Conservation (phyloP, 495 filamentous ascomycete species). For the Cenococcum geophilum region DNA sequence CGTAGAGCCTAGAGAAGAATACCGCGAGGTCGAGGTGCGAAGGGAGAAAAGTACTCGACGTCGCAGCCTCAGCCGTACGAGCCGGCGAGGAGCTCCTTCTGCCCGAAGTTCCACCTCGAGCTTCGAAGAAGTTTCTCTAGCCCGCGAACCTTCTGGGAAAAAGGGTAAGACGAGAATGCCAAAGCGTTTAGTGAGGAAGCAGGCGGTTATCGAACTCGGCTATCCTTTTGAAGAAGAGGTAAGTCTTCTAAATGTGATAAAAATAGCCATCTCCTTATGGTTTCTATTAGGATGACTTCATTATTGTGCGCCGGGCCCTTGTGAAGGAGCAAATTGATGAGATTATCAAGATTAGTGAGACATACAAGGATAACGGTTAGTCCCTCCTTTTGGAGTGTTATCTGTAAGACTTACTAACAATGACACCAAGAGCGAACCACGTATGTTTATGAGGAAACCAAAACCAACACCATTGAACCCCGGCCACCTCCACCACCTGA, state of each 20-base stretch:
- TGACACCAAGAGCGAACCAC: slow-evolving; percentile 29
- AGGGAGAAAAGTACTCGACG: slow-evolving; percentile 31
- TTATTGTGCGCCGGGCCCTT: slow-evolving; percentile 73
- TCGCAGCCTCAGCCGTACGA: slow-evolving; percentile 20
- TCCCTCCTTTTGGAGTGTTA: slow-evolving; percentile 25
- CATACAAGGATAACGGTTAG: slow-evolving; percentile 52
- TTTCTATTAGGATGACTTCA: slow-evolving; percentile 57
- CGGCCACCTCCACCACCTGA: slow-evolving; percentile 38
- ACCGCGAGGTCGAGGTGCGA: slow-evolving; percentile 34
- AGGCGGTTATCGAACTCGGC: slow-evolving; percentile 72
- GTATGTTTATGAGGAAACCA: slow-evolving; percentile 36
- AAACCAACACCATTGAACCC: slow-evolving; percentile 22
- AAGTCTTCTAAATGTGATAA: slow-evolving; percentile 29
- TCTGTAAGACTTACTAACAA: slow-evolving; percentile 1
- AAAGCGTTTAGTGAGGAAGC: slow-evolving; percentile 62
- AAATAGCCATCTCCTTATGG: slow-evolving; percentile 24
- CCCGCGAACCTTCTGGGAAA: slow-evolving; percentile 53
- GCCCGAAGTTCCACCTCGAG: slow-evolving; percentile 32
- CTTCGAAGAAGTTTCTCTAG: slow-evolving; percentile 29
- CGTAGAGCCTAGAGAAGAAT: slow-evolving; percentile 29
- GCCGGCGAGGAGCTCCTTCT: slow-evolving; percentile 12
- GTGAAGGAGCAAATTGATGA: slow-evolving; percentile 88
- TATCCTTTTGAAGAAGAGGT: slow-evolving; percentile 88
- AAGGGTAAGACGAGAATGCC: slow-evolving; percentile 87
- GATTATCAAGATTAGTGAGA: slow-evolving; percentile 69